Base-by-base conservation (phyloP, 2,329 filamentous ascomycete species). In the Thelonectria olida region DNA sequence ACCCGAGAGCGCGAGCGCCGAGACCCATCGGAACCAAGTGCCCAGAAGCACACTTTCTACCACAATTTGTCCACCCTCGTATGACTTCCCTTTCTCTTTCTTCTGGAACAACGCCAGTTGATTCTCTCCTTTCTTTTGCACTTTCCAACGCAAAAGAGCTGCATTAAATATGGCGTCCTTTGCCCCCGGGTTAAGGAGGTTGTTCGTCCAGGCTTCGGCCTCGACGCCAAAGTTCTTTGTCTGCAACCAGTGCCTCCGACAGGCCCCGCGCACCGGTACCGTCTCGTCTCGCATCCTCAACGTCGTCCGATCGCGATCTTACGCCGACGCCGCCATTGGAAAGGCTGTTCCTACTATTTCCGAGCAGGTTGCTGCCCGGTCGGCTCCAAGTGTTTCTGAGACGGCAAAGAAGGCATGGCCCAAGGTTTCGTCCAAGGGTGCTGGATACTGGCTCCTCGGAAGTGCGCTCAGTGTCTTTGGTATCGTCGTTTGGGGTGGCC, bases 401-500 rank as follows among this genome's bases (percentile, higher is more conserved):
- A 67, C 69, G 13, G 68, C 73, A 9, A 79, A 78, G 67, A 76
- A 74, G 20, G 76, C 77, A 3, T 87, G 84, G 61, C 85, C 85
- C 27, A 85, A 91, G 70, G 86, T 86, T 9, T 93, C 86, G 67
- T 87, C 89, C 60, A 96, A 92, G 78, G 81, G 82, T 9, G 94
- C 97, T 44, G 96, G 90, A 61, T 95, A 95, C 81, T 99, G 94
- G 94, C 86, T 99, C 45, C 81, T 99, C 57, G 95, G 89, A 47
- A 97, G 94, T 70, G 94, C 96, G 1, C 91, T 88, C 42, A 96
- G 93, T 75, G 96, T 98, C 53, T 99, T 98, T 79, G 96, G 96
- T 62, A 97, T 99, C 72, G 94, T 99, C 52, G 88, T 99, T 44
- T 97, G 96, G 77, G 96, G 96, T 59, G 96, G 96, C 6, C 83